phyloP scores from a whole-genome alignment of 768 basidiomycete genomes.

The Suillus decipiens region DNA sequence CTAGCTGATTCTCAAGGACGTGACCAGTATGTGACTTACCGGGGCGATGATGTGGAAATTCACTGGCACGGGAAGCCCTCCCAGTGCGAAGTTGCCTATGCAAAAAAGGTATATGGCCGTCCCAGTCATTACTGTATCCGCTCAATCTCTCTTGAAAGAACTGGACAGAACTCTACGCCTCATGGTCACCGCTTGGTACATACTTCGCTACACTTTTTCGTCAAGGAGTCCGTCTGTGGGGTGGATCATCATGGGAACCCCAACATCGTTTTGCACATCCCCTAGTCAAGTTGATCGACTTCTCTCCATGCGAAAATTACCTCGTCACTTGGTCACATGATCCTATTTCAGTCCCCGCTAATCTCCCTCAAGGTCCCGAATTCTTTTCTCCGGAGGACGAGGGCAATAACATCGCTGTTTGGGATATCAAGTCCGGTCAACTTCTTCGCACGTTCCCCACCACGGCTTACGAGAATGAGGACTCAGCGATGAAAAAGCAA shows the following conservation, averaged over 20 bases:
- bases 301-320: slow-evolving; percentile 96
- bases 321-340: slow-evolving; percentile 98
- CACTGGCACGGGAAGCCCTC: slow-evolving; percentile 93
- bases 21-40: slow-evolving; percentile 94
- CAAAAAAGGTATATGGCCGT: slow-evolving; percentile 61
- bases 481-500: slow-evolving; percentile 65
- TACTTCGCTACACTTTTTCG: slow-evolving; percentile 91
- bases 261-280: slow-evolving; percentile 94
- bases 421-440: slow-evolving; percentile 94
- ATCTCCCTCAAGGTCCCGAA: slow-evolving; percentile 77
- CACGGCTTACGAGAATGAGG: slow-evolving; percentile 58
- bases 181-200: slow-evolving; percentile 98
- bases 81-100: slow-evolving; percentile 75
- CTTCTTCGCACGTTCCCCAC: slow-evolving; percentile 91
- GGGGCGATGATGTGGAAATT: slow-evolving; percentile 88
- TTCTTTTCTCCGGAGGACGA: slow-evolving; percentile 93
- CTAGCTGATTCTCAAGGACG: slow-evolving; percentile 89
- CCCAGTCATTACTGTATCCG: slow-evolving; percentile 8
- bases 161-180: slow-evolving; percentile 96
- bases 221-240: slow-evolving; percentile 95
- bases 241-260: slow-evolving; percentile 86
- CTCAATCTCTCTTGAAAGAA: slow-evolving; percentile 48
- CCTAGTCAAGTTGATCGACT: slow-evolving; percentile 92
- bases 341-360: slow-evolving; percentile 83
- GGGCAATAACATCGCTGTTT: slow-evolving; percentile 96